phyloP scores from a whole-genome alignment of 2,329 filamentous ascomycete species.

The Microdochium bolleyi region DNA sequence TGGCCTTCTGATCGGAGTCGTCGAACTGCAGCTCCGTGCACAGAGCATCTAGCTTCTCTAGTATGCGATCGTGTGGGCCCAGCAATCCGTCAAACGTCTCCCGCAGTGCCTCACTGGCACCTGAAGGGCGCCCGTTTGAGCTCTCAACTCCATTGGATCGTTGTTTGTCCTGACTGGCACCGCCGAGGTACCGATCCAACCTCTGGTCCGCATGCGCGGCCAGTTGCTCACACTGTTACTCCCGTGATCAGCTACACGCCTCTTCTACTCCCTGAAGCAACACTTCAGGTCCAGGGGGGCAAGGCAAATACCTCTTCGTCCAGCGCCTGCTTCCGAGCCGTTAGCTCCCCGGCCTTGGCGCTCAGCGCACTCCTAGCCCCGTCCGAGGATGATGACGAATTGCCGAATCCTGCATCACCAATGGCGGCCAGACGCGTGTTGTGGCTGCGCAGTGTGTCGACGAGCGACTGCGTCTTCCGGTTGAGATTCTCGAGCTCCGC shows the following conservation, averaged over 20 bases:
- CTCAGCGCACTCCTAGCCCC: not conserved
- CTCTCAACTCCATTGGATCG: not conserved
- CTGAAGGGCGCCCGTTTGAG: slow-evolving; percentile 7
- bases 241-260: not conserved
- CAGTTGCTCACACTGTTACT: not conserved
- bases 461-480: not conserved
- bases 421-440: not conserved
- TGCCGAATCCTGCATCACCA: not conserved
- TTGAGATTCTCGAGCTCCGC: not conserved
- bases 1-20: slow-evolving; percentile 4
- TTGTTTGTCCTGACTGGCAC: not conserved
- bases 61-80: slow-evolving; percentile 12
- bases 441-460: not conserved
- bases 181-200: not conserved
- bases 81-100: not conserved
- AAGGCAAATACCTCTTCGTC: not conserved
- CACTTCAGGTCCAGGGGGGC: too few relatives aligned
- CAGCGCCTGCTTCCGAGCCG: not conserved
- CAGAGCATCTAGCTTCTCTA: slow-evolving; percentile 14
- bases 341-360: not conserved
- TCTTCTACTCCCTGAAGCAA: not conserved
- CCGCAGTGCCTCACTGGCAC: not conserved
- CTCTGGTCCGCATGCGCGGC: not conserved
- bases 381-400: not conserved
- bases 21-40: slow-evolving; percentile 11